Evolutionary conservation across 2,329 filamentous ascomycete genomes (phyloP), one percentile per base, ranked within the genome.

Genomic region (Colletotrichum sp.): DNA sequence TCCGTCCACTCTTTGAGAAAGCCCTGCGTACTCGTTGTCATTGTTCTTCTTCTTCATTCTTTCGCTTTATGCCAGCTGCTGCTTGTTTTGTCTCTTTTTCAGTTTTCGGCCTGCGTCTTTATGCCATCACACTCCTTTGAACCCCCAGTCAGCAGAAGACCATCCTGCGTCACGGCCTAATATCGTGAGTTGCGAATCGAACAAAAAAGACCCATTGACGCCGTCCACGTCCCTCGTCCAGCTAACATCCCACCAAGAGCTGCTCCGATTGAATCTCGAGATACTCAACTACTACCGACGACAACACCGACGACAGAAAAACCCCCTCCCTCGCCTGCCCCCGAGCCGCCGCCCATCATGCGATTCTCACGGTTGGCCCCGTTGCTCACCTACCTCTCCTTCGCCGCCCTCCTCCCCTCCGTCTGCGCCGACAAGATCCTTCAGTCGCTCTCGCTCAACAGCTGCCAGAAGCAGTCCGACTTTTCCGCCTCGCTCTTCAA

Each of bases 401-500:
- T 89, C 80, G 84, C 86, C 77, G 81, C 85, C 52, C 73, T 88
- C 69, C 78, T 85, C 39, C 83, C 91, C 71, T 85, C 90, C 76
- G 89, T 87, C 22, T 80, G 90, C 76, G 94, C 91, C 78, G 89
- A 92, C 81, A 90, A 89, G 77, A 88, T 95, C 81, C 94, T 98
- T 81, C 89, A 93, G 81, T 97, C 96, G 70, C 94, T 91, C 82
- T 97, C 96, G 28, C 90, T 98, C 79, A 96, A 95, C 85, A 91
- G 94, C 65, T 98, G 96, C 86, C 94, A 96, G 88, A 88, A 92
- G 74, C 93, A 96, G 85, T 96, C 94, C 34, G 93, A 93, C 82
- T 97, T 98, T 85, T 94, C 94, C 5, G 96, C 96, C 80, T 96
- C 93, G 79, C 90, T 97, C 73, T 98, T 98, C 91, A 94, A 97